Base-by-base conservation (phyloP, 169 alveolate species). In the Cryptosporidium ubiquitum region DNA sequence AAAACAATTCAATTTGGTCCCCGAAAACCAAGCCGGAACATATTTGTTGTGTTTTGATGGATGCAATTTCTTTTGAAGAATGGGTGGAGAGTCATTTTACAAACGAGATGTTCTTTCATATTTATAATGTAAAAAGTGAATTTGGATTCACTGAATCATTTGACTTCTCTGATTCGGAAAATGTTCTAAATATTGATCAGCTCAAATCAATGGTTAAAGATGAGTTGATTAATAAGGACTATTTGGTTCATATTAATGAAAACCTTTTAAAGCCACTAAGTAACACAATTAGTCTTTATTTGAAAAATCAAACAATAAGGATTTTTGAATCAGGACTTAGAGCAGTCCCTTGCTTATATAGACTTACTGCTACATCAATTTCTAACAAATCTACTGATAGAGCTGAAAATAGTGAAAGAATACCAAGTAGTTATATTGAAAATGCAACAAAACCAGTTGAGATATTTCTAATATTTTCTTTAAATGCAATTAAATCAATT, bases 371-470 rank as follows among this genome's bases (percentile, higher is more conserved):
- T 37, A 61, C 64, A 33, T 39, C 74, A 23, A 60, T 44, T 35
- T 64, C 47, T 9, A 52, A 2, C 29, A 79, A 79, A 31, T 7
- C 20, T 44, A 31, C 0, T 23, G 89, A 79, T 14, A 47, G 26
- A 12, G 10, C 14, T 18, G 55, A 73, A 29, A n/a, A 40, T 2
- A 40, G 35, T 39, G 71, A 64, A 18, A 58, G 42, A 29, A 23
- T 61, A 33, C 89, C 89, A 47, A 79, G 89, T 61, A 79, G 49
- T 23, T 79, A 61, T 47, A 40, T 79, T 18, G 89, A 79, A 14
- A 79, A 79, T 61, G 79, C 89, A 40, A 42, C 39, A 40, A 79
- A 79, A 44, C 89, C 89, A 6, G 40, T 79, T n/a, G 79, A 79
- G 18, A 1, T 64, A 9, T 79, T 79, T 58, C 51, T 79, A 16